These are phyloP conservation scores for Bigelowiella natans DNA, from an alignment of 78 protist species.

Conservation along the genomic window DNA sequence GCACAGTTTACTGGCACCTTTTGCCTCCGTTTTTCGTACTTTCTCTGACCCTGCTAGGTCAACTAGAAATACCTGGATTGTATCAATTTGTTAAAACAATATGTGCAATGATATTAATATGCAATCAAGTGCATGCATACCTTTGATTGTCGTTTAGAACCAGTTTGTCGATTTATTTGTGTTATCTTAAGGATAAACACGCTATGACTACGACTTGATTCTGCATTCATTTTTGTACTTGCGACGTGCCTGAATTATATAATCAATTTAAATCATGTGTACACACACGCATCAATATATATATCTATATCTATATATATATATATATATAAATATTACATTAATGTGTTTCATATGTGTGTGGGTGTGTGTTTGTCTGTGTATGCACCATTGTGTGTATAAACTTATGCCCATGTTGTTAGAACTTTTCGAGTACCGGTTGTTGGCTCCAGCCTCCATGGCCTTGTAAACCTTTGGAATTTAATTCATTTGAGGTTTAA, in stretches of 20 bases:
- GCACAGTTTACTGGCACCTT: not conserved
- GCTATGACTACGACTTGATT: constrained; percentile 8
- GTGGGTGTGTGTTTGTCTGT: too few species aligned
- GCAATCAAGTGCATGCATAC: too few species aligned
- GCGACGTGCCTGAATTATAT: constrained; percentile 22
- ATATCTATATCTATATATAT: too few species aligned
- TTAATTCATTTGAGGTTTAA: not conserved
- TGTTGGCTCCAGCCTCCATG: constrained; percentile 14
- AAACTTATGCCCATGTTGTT: too few species aligned
- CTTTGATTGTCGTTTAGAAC: constrained; percentile 14
- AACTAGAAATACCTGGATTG: constrained; percentile 31
- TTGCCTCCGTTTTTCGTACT: not conserved
- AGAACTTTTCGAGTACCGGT: too few species aligned
- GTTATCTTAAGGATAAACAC: constrained; percentile 3
- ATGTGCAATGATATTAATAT: too few species aligned
- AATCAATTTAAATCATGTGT: too few species aligned
- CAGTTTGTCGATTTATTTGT: not conserved
- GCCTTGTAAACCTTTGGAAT: not conserved
- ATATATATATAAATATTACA: too few species aligned
- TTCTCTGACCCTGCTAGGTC: constrained; percentile 88
- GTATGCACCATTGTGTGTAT: too few species aligned
- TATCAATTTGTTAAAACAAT: too few species aligned
- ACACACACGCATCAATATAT: too few species aligned
- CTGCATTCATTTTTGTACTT: constrained; percentile 29
- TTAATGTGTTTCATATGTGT: too few species aligned